These are phyloP conservation scores for Halteria grandinella DNA, from an alignment of 73 alveolate species.

Conservation along the genomic window DNA sequence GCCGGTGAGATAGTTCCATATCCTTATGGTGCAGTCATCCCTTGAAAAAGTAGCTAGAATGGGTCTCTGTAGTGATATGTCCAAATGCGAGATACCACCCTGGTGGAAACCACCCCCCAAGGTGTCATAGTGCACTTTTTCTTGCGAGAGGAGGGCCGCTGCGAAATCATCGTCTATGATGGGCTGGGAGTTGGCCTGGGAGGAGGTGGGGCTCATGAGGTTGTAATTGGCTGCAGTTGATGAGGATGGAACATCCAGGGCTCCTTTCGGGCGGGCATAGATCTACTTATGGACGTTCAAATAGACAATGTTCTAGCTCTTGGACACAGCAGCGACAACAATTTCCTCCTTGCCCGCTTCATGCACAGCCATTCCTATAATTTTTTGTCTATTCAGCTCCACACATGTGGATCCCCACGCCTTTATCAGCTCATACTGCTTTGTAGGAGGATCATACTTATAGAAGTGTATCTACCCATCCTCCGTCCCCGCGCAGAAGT, in stretches of 20 bases:
- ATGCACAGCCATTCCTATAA: slow-evolving; percentile 1
- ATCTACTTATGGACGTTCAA: slow-evolving; percentile 11
- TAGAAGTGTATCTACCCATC: slow-evolving; percentile 40
- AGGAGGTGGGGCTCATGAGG: no score
- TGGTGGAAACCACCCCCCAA: slow-evolving; percentile 88
- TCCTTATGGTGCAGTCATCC: slow-evolving; percentile 91
- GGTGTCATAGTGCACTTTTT: slow-evolving; percentile 8
- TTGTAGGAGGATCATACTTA: slow-evolving; percentile 1
- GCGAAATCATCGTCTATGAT: no score
- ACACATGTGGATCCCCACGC: slow-evolving; percentile 39
- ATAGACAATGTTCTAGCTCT: slow-evolving; percentile 33
- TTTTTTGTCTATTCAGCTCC: slow-evolving; percentile 13
- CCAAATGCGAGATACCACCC: slow-evolving; percentile 92
- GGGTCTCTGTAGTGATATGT: slow-evolving; percentile 95
- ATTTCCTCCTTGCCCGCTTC: slow-evolving; percentile 14
- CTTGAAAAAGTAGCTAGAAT: slow-evolving; percentile 83
- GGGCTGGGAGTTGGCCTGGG: no score
- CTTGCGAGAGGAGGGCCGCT: no score
- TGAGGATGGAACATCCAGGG: no score
- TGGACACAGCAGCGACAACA: slow-evolving; percentile 16
- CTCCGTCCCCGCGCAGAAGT: slow-evolving; percentile 45
- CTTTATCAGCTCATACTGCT: slow-evolving; percentile 24
- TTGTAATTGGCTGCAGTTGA: no score
- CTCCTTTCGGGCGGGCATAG: no score
- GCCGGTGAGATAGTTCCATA: slow-evolving; percentile 93